Percentiles rank a stretch among this genome's conserved stretches.
phyloP scores from a whole-genome alignment of 805 yeast genomes.

The Tetrapisispora namnaoensis region DNA sequence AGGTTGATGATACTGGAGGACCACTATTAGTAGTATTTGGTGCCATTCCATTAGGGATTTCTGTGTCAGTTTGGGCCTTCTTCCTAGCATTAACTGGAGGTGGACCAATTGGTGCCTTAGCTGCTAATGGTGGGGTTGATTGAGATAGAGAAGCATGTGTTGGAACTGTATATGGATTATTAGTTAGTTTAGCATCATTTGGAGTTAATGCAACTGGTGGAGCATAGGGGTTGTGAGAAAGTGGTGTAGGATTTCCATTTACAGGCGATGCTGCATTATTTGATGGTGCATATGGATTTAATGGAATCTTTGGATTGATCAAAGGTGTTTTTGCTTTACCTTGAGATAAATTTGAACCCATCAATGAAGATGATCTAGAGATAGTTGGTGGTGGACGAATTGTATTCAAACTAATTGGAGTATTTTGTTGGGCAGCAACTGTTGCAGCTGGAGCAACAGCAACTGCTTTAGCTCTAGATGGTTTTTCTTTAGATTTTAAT shows the following conservation, averaged over 20 bases:
- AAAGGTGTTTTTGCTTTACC: neutral
- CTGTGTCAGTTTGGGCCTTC: constrained; percentile 12
- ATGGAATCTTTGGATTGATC: neutral
- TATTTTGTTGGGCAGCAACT: constrained; percentile 1
- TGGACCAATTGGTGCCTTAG: constrained; percentile 27
- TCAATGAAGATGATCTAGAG: constrained; percentile 17
- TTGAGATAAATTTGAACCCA: constrained; percentile 1
- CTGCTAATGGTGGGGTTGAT: constrained; percentile 13
- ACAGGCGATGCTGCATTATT: neutral
- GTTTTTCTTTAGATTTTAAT: constrained; percentile 22
- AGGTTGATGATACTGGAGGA: constrained; percentile 2
- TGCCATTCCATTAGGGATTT: constrained; percentile 14
- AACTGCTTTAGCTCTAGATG: constrained; percentile 29
- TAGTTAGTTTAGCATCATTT: constrained; percentile 16
- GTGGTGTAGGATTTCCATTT: constrained; percentile 9
- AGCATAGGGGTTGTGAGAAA: constrained; percentile 33
- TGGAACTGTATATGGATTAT: constrained; percentile 13
- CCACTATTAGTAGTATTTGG: neutral
- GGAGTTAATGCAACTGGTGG: constrained; percentile 22
- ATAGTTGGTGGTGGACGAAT: constrained; percentile 22
- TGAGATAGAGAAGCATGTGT: constrained; percentile 10
- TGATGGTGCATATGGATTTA: constrained; percentile 15
- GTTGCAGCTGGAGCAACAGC: constrained; percentile 29
- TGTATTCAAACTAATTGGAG: constrained; percentile 7
- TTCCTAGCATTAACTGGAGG: constrained; percentile 24